Percentiles rank a stretch among this genome's conserved stretches.
phyloP scores from a whole-genome alignment of 176 grass and related monocot genomes.

The Oryza brachyantha region DNA sequence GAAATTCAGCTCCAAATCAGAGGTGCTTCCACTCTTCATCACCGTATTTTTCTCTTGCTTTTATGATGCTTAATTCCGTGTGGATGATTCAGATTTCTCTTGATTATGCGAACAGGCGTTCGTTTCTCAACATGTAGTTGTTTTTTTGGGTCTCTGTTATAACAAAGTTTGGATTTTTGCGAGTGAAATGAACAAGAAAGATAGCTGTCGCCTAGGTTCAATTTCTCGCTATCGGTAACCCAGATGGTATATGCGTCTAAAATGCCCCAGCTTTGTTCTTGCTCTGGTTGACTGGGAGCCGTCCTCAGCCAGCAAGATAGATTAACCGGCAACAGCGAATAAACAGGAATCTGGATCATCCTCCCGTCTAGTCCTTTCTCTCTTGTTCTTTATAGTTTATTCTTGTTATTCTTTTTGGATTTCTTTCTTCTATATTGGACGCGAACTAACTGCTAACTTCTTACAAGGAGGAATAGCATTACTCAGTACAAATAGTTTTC shows the following conservation, averaged over 20 bases:
- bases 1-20: conserved; percentile 54
- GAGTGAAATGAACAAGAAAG: neutral
- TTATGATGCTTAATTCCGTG: neutral
- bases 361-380: too few relatives aligned
- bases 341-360: neutral
- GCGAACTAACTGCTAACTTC: neutral
- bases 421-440: neutral
- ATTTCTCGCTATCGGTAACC: neutral
- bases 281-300: neutral
- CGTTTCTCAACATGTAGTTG: neutral
- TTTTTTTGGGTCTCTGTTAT: neutral
- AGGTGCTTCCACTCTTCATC: conserved; percentile 30
- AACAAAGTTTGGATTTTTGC: neutral
- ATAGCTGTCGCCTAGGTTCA: neutral
- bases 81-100: neutral
- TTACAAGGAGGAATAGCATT: neutral
- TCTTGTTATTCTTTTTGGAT: too few relatives aligned
- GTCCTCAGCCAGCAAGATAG: neutral
- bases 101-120: neutral
- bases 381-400: neutral
- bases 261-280: neutral
- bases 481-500: neutral
- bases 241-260: neutral
- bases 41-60: neutral
- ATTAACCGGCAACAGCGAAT: neutral